Evolutionary conservation across 202 grass and related monocot species (phyloP), one percentile per base, ranked within the genome.

Genomic region (Setaria italica): DNA sequence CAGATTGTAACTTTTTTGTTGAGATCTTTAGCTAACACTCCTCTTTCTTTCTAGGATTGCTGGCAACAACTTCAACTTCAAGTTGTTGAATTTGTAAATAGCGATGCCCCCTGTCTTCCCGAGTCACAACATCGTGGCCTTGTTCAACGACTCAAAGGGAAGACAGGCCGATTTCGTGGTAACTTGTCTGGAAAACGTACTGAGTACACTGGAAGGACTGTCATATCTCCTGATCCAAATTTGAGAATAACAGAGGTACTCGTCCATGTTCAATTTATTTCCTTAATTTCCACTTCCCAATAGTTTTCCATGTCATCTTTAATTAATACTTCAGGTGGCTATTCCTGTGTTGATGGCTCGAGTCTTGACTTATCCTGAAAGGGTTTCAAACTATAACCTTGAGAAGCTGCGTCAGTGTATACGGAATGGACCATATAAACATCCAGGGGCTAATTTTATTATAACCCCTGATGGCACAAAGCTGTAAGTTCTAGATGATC

Each of bases 221-320:
- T 98, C 46, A 98, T 98, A 86, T 95, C 95, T 84, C 95, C 95
- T 58, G 95, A 95, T 86, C 95, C 95, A 69, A 98, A 98, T 90
- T 93, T 98, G 87, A 94, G 87, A 94, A 95, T 98, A 74, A 95
- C 91, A 35, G 95, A 98, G 93, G 95, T 98, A 84, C 16, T 29
- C 42, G 19, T 75, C 53, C 66, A 79, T 74, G 12, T 54, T 70
- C 32, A 48, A 41, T 66, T 15, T 30, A 64, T 78, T 62, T 74
- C 30, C 5, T 84, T 74, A 67, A 43, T 81, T 67, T 58, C 62
- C 49, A 81, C 49, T 67, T 53, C 70, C 49, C 7, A 51, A 25
- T 67, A 33, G 9, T 85, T 68, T 82, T 54, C 35, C 2, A 39
- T 75, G 32, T 80, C 77, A 77, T 60, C 34, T 47, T 84, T 49